Percentiles rank a stretch among this genome's conserved stretches.
Conservation (phyloP, 805 yeast species). For the Metschnikowia bowlesiae region DNA sequence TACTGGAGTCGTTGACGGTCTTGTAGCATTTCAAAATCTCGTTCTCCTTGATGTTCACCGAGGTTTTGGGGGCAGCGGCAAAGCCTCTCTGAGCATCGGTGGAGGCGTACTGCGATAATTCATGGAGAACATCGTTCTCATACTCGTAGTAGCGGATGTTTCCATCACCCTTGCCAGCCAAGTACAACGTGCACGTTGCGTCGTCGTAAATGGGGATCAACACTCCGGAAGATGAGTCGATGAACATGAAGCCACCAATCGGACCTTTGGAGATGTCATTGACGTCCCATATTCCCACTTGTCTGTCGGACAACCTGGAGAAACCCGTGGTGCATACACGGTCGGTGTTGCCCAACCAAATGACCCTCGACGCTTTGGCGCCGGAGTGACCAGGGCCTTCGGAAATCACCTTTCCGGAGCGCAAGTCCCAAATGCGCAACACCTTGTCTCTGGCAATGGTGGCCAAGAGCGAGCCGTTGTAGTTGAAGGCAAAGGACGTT, state of each 20-base stretch:
- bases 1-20: slow-evolving; percentile 75
- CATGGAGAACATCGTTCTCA: slow-evolving; percentile 75
- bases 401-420: slow-evolving; percentile 64
- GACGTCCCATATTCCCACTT: slow-evolving; percentile 90
- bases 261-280: slow-evolving; percentile 72
- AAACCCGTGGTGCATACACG: slow-evolving; percentile 93
- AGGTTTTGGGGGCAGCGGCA: slow-evolving; percentile 81
- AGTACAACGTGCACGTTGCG: slow-evolving; percentile 69
- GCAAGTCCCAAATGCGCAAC: slow-evolving; percentile 87
- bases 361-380: slow-evolving; percentile 83
- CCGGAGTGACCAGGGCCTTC: slow-evolving; percentile 92
- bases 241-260: slow-evolving; percentile 78
- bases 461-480: slow-evolving; percentile 81
- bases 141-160: slow-evolving; percentile 92
- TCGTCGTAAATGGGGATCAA: slow-evolving; percentile 88
- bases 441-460: slow-evolving; percentile 89
- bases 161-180: slow-evolving; percentile 98
- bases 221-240: slow-evolving; percentile 91
- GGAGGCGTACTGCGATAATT: slow-evolving; percentile 84
- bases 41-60: slow-evolving; percentile 73
- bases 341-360: slow-evolving; percentile 85
- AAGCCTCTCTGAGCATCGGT: slow-evolving; percentile 95
- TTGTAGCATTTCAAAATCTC: slow-evolving; percentile 82
- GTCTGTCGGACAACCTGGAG: slow-evolving; percentile 88
- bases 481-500: slow-evolving; percentile 88